phyloP scores from a whole-genome alignment of 1,284 basidiomycete genomes.

The Cryptococcus depauperatus region DNA sequence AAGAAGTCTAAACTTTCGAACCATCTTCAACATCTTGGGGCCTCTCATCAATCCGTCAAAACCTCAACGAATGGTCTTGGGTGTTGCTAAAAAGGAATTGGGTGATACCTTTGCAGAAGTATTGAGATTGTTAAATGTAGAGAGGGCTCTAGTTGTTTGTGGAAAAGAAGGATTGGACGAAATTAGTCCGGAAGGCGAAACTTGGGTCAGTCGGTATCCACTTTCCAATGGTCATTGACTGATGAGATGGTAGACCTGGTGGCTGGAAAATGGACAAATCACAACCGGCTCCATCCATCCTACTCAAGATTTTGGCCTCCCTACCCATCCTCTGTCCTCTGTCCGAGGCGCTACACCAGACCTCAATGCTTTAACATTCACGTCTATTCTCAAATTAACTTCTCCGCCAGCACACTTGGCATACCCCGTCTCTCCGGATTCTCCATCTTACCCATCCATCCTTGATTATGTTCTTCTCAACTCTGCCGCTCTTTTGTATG shows the following conservation, averaged over 20 bases:
- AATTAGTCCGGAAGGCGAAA: conserved; percentile 87
- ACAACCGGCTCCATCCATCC: conserved; percentile 45
- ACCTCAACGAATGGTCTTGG: conserved; percentile 79
- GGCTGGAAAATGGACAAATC: conserved; percentile 45
- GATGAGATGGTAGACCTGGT: conserved; percentile 45
- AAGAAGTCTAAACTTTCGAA: conserved; percentile 83
- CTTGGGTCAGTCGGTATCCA: conserved; percentile 54
- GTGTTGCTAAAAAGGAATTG: conserved; percentile 77
- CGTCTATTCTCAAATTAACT: conserved; percentile 47
- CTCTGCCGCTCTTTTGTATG: conserved; percentile 69
- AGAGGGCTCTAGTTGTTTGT: conserved; percentile 85
- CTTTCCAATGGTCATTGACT: background rate
- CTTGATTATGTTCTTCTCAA: conserved; percentile 79
- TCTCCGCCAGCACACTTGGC: conserved; percentile 37
- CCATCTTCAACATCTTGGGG: conserved; percentile 93
- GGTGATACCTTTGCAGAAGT: conserved; percentile 76
- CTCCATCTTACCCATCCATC: conserved; percentile 52
- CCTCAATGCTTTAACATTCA: conserved; percentile 54
- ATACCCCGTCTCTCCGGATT: conserved; percentile 46
- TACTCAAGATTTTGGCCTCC: conserved; percentile 59
- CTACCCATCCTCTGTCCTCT: conserved; percentile 56
- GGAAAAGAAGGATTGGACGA: conserved; percentile 89
- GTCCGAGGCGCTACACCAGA: conserved; percentile 66
- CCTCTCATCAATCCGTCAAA: conserved; percentile 88
- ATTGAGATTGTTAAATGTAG: conserved; percentile 54